Evolutionary conservation across 2,329 filamentous ascomycete species (phyloP).

Genomic region (Aspergillus intermedius): DNA sequence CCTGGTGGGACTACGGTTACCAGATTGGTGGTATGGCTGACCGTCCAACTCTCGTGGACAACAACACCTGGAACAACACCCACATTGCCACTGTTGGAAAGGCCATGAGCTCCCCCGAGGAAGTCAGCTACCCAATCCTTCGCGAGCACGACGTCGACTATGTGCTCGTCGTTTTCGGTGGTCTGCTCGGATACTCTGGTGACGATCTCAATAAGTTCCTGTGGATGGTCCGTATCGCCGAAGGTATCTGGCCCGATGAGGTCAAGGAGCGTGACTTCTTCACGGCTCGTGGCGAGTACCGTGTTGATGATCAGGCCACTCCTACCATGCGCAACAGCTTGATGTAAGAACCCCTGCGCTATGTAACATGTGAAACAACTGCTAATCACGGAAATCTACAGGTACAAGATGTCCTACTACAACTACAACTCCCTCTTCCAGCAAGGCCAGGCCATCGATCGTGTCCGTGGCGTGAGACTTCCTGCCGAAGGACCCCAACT

Average conservation of each 20-base stretch:
- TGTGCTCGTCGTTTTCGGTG: constrained; percentile 94
- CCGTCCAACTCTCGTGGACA: constrained; percentile 92
- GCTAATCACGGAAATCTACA: constrained; percentile 33
- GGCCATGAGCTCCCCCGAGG: constrained; percentile 94
- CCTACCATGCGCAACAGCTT: constrained; percentile 98
- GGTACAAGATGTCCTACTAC: constrained; percentile 99
- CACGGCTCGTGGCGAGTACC: constrained; percentile 86
- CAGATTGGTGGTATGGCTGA: constrained; percentile 99
- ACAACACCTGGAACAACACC: constrained; percentile 99
- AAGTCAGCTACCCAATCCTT: constrained; percentile 98
- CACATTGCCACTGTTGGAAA: constrained; percentile 99
- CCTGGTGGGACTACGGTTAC: constrained; percentile 99
- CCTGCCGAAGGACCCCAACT: constrained; percentile 81
- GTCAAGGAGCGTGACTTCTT: constrained; percentile 97
- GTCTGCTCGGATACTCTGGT: constrained; percentile 90
- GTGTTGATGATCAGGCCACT: constrained; percentile 85
- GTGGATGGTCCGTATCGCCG: constrained; percentile 99
- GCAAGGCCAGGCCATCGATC: constrained; percentile 78
- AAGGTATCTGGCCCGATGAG: constrained; percentile 99
- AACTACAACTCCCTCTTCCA: constrained; percentile 93
- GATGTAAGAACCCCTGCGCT: constrained; percentile 61
- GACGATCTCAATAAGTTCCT: constrained; percentile 99
- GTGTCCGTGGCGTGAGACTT: constrained; percentile 73
- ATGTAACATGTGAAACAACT: not conserved
- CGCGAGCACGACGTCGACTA: constrained; percentile 98